Base-by-base conservation (phyloP, 78 protist genomes). In the Bodo saltans region DNA sequence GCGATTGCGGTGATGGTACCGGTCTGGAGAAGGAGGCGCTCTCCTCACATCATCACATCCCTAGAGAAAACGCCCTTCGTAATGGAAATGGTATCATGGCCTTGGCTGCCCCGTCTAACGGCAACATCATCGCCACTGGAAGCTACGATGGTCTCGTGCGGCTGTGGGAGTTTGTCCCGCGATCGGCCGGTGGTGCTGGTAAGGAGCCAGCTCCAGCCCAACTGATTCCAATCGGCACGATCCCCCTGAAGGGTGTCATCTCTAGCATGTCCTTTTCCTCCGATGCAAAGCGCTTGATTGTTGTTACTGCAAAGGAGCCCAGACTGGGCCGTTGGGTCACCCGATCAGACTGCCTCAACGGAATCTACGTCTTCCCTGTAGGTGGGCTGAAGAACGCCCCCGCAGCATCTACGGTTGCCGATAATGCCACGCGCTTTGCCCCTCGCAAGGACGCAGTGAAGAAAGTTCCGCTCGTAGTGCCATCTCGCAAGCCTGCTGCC, bases 251-350 rank as follows among this genome's bases (percentile, higher is more conserved):
- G 27, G 81, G 81, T 23, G 8, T 37, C 41, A 33, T 39, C 69
- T 27, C 4, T 67, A 2, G 47, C 25, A 23, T 76, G 23, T 60
- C 8, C 53, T 2, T 47, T 67, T 25, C 70, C 4, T 67, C 69
- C 37, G 11, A 11, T 39, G 81, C 67, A 26, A 2, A 1, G 33
- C 17, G 25, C 4, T 8, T 3, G 27, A 3, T 37, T 27, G 70
- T 3, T 29, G n/a, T 67, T 3, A 67, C 42, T 3, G 29, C 39
- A 25, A 23, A 38, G 37, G 81, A 76, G 69, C 81, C 81, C 30
- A 47, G 81, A 17, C 69, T 37, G 32, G 81, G 81, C 23, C 81
- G 81, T 32, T 76, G 81, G 81, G n/a, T 3, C 11, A 39, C 53
- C 37, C 1, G 2, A 12, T 26, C 21, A 32, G 37, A 27, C 34